Evolutionary conservation across 2,329 filamentous ascomycete species (phyloP), one percentile per base, ranked within the genome.

Genomic region (Aspergillus fijiensis): DNA sequence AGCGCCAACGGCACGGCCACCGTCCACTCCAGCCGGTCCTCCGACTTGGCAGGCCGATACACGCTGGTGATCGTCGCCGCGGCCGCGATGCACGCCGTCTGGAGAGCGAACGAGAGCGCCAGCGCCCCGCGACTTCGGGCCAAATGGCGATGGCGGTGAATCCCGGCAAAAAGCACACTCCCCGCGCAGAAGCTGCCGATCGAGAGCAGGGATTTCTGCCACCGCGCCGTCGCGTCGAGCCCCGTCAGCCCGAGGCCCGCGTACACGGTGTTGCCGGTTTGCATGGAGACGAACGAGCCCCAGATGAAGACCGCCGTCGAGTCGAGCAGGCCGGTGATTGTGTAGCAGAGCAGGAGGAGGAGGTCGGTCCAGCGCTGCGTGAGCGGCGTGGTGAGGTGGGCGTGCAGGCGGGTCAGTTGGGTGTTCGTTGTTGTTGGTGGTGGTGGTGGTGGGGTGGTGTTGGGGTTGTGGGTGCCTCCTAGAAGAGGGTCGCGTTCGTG

Each of bases 221-320:
- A 91, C 53, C 88, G 82, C 12, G 77, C 77, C 3, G 69, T 73
- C 1, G 86, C 82, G 0, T 85, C 83, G 9, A 85, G 81, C 3
- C 71, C 72, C 14, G 68, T 61, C n/a, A 92, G 78, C 2, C 90
- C 90, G 2, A 93, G 82, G 9, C 89, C 90, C 14, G 92, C 80
- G 72, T 92, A 94, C 51, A 94, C 85, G 5, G 90, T 92, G 74
- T 94, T 94, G 85, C 89, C 89, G 33, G 90, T 93, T 71, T 93
- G 90, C 90, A 93, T 93, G 68, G 87, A 90, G 47, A 92, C 89
- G 67, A 94, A 94, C 2, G 88, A 88, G 12, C 89, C 89, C 87
- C 89, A 93, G 48, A 89, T 89, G 59, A 87, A 88, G 51, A 90
- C 89, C 2, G 89, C 87, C 2, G 89, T 87, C 75, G 88, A 91